Base-by-base conservation (phyloP, 306 rosid species). In the cucumber (Cucumis sativus) region DNA sequence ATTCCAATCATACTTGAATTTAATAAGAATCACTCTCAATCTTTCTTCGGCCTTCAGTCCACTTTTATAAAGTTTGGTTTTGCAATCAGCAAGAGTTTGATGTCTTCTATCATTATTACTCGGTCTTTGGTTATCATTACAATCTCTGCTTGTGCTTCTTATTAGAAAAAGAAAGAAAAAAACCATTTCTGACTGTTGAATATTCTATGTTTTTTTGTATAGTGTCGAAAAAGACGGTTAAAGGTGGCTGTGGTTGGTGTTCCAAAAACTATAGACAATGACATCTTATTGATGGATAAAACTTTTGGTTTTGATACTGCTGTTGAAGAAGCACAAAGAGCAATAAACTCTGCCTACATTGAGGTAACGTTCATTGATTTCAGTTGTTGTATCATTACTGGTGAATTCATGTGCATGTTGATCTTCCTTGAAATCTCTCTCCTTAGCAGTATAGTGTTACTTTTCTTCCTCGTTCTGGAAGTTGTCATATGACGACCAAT, bases 251-350 rank as follows among this genome's bases (percentile, higher is more conserved):
- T 96, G 72, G 97, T 96, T 65, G 99, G 99, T 33, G 98, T 96
- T 70, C 99, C 98, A 35, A 92, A 96, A 85, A 96, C 98, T 76
- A 96, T 96, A 23, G 99, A 96, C 86, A 96, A 96, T n/a, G 99
- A 92, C 80, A 96, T 96, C 77, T 80, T 91, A 82, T 79, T 96
- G 90, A 92, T 96, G 97, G 99, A 96, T 78, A 96, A 96, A 83
- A 96, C 99, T 55, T 96, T 96, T 81, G 99, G 99, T 75, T 96
- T 96, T 43, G 99, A 96, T 87, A 92, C 99, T 78, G 99, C 99
- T 43, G 99, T 96, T 82, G 99, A 92, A 88, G 99, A 92, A 87
- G 97, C 97, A 75, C 99, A 96, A 72, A 86, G 98, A 72, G 99
- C 99, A 77, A 96, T 96, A 83, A 89, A 92, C 86, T 96, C 99